These are phyloP conservation scores for Effrenium voratum DNA, from an alignment of 73 alveolate species.

Conservation along the genomic window DNA sequence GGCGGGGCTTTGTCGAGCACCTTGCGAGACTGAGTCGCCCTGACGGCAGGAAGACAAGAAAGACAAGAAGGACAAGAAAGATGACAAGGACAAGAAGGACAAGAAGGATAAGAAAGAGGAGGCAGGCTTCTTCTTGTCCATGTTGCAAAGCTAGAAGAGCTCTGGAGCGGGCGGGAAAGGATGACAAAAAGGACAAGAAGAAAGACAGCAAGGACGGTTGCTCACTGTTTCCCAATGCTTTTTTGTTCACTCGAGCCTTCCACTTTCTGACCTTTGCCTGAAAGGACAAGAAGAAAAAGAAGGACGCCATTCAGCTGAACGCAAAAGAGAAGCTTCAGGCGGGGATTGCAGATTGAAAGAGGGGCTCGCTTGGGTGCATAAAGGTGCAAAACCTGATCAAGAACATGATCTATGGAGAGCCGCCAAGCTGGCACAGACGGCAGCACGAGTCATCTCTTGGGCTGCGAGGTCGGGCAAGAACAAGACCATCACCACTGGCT, in stretches of 20 bases:
- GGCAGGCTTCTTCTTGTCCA: too few species aligned
- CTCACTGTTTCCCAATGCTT: neutral
- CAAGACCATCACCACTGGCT: constrained; percentile 58
- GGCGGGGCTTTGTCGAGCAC: too few species aligned
- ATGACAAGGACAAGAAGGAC: constrained; percentile 36
- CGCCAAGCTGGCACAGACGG: neutral
- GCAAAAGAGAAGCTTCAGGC: constrained; percentile 86
- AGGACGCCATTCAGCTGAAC: constrained; percentile 82
- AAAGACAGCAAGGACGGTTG: constrained; percentile 43
- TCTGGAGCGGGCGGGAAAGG: neutral
- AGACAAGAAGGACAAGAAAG: constrained; percentile 41
- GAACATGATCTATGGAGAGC: constrained; percentile 74
- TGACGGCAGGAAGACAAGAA: constrained; percentile 75
- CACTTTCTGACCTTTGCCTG: neutral
- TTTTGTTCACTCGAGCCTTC: too few species aligned
- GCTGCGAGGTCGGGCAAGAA: constrained; percentile 72
- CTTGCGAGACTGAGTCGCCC: too few species aligned
- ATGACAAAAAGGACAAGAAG: constrained; percentile 48
- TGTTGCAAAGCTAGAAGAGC: too few species aligned
- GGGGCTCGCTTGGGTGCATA: neutral
- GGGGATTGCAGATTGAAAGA: neutral
- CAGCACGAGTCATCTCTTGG: neutral
- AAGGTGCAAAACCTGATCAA: constrained; percentile 75
- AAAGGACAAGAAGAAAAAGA: constrained; percentile 69
- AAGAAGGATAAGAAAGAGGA: constrained; percentile 23